Evolutionary conservation across 441 rosid species (phyloP), one percentile per base, ranked within the genome.

Genomic region (Erodium trifolium): DNA sequence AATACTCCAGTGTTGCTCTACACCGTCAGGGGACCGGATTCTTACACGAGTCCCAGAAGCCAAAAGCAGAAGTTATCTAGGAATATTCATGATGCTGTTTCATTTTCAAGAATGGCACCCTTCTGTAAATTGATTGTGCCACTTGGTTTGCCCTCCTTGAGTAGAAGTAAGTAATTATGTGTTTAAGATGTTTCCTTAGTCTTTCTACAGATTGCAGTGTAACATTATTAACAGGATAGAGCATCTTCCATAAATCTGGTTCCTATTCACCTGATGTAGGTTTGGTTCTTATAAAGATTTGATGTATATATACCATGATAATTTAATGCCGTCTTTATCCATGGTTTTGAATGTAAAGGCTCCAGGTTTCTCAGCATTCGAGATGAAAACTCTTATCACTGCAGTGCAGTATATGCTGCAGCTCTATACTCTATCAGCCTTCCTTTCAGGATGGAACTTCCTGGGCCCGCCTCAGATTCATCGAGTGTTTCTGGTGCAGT

Each of bases 391-490:
- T 84, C 88, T 75, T 91, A 91, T 76, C 92, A 82, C 69, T 76
- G 85, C 73, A 84, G 94, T 70, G 87, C 91, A 68, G 83, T 91
- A 63, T 93, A 89, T 43, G 92, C 93, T 14, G 84, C 97, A 57
- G 95, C 96, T n/a, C 70, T 91, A 65, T 90, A 93, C 83, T 84
- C 95, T 59, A 71, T 79, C 47, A 85, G 85, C 73, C 82, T 93
- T 65, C 88, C 97, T 65, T 89, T 88, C 81, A 68, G 87, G 53
- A 86, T 87, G 91, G 89, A 78, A 66, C 78, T 78, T 29, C 73
- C 65, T 39, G 87, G 87, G 47, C 86, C 84, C 17, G 60, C 81
- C 65, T 74, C 73, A 14, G 81, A 85, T 75, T 77, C 88, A 34
- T 67, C 65, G 69, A 75, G 79, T 79, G 72, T 71, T 53, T 87